phyloP scores from a whole-genome alignment of 2,329 filamentous ascomycete genomes.

The Lachnellula arida region DNA sequence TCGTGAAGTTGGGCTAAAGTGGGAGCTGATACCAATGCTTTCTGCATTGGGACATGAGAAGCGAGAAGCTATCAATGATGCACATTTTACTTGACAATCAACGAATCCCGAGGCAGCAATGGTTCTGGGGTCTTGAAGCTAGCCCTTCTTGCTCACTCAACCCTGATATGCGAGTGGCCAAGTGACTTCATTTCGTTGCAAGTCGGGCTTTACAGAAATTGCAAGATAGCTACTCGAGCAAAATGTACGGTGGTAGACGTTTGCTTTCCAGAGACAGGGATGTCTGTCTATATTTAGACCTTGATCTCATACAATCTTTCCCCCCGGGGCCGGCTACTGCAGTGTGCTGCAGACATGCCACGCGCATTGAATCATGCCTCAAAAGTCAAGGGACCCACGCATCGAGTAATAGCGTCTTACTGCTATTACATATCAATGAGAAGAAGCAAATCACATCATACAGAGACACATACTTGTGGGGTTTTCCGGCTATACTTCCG shows the following conservation, averaged over 20 bases:
- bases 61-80: background rate
- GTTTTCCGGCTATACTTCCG: background rate
- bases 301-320: background rate
- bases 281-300: slow-evolving; percentile 1
- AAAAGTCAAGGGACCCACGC: background rate
- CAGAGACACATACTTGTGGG: background rate
- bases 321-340: slow-evolving; percentile 2
- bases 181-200: background rate
- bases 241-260: background rate
- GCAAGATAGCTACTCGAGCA: background rate
- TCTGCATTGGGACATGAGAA: slow-evolving; percentile 9
- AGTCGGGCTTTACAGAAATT: background rate
- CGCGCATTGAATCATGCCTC: background rate
- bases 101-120: background rate
- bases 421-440: background rate
- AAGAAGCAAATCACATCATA: slow-evolving; percentile 1
- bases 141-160: no score
- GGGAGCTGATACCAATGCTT: background rate
- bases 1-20: background rate
- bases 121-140: no score
- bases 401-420: no score
- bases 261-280: background rate
- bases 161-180: no score
- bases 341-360: background rate
- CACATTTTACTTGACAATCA: background rate